Conservation (phyloP, 2,329 filamentous ascomycete genomes). For the Hypomyces rosellus region DNA sequence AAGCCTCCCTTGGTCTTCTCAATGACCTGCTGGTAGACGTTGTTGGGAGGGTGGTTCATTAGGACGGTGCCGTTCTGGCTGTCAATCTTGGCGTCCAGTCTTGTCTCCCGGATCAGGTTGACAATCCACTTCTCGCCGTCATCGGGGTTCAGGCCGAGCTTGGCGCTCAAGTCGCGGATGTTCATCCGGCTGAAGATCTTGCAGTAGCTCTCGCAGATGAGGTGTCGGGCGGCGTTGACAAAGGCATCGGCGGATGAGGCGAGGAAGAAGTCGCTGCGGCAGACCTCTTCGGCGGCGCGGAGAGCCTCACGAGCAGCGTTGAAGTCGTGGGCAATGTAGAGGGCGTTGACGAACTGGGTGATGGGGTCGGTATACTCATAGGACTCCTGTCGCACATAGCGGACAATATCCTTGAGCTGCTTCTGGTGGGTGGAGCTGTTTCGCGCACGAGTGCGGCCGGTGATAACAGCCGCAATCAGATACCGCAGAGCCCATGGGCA, state of each 20-base stretch:
- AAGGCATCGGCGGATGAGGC: constrained; percentile 78
- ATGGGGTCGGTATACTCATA: constrained; percentile 97
- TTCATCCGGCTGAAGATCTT: constrained; percentile 99
- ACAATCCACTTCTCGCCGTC: constrained; percentile 99
- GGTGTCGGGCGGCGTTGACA: constrained; percentile 87
- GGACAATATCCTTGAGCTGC: constrained; percentile 94
- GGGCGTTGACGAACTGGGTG: constrained; percentile 90
- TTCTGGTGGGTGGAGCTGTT: constrained; percentile 90
- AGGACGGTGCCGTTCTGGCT: constrained; percentile 97
- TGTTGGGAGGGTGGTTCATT: constrained; percentile 99
- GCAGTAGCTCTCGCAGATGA: constrained; percentile 99
- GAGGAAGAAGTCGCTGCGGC: constrained; percentile 94
- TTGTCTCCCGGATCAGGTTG: constrained; percentile 95
- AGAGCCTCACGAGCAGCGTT: constrained; percentile 92
- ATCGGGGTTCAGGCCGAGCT: constrained; percentile 84
- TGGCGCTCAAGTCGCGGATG: constrained; percentile 90
- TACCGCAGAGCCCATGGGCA: constrained; percentile 97
- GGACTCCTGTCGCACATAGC: constrained; percentile 91
- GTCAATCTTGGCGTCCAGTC: constrained; percentile 98
- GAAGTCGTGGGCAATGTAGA: constrained; percentile 83
- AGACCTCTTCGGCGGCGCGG: constrained; percentile 78
- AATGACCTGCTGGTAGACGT: constrained; percentile 98
- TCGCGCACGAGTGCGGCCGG: constrained; percentile 73
- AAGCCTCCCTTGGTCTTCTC: constrained; percentile 98
- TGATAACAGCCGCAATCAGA: constrained; percentile 89